These are phyloP conservation scores for Pseudofabraea citricarpa DNA, from an alignment of 2,329 filamentous ascomycete genomes.

Conservation along the genomic window DNA sequence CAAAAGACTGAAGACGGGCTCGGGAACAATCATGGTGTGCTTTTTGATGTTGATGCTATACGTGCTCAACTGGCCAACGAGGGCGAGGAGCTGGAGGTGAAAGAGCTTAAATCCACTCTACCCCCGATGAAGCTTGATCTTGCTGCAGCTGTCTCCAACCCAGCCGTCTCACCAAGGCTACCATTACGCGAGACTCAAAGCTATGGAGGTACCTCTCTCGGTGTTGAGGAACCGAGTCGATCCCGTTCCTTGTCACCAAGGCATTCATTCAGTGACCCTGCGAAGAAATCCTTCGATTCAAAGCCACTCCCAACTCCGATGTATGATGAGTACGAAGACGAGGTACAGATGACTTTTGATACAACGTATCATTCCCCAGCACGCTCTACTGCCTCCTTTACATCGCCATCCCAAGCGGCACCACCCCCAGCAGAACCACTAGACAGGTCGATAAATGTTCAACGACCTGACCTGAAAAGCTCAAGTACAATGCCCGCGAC, in stretches of 20 bases:
- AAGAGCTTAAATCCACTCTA: constrained; percentile 80
- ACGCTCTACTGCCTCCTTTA: constrained; percentile 13
- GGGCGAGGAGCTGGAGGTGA: constrained; percentile 48
- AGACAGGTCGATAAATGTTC: constrained; percentile 10
- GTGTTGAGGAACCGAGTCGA: constrained; percentile 18
- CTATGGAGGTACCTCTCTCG: constrained; percentile 31
- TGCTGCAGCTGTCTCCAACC: constrained; percentile 6
- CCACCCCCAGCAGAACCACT: constrained; percentile 9
- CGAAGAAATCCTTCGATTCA: neutral
- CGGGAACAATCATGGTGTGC: constrained; percentile 43
- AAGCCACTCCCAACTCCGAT: constrained; percentile 7
- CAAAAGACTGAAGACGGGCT: constrained; percentile 21
- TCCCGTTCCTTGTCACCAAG: constrained; percentile 18
- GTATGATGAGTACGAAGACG: constrained; percentile 38
- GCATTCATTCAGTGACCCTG: constrained; percentile 25
- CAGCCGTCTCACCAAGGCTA: constrained; percentile 13
- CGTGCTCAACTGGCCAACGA: constrained; percentile 67
- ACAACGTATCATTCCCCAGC: constrained; percentile 39
- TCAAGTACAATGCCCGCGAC: constrained; percentile 47
- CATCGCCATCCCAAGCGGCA: constrained; percentile 8
- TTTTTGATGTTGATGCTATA: constrained; percentile 96
- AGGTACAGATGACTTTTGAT: constrained; percentile 69
- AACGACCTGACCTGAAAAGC: constrained; percentile 36
- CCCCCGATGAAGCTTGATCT: constrained; percentile 82
- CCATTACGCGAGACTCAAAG: constrained; percentile 42